A percentile compares a stretch with the other conserved stretches of the same genome.
phyloP scores from a whole-genome alignment of 1,284 basidiomycete species.

The Calocybe gambosa region DNA sequence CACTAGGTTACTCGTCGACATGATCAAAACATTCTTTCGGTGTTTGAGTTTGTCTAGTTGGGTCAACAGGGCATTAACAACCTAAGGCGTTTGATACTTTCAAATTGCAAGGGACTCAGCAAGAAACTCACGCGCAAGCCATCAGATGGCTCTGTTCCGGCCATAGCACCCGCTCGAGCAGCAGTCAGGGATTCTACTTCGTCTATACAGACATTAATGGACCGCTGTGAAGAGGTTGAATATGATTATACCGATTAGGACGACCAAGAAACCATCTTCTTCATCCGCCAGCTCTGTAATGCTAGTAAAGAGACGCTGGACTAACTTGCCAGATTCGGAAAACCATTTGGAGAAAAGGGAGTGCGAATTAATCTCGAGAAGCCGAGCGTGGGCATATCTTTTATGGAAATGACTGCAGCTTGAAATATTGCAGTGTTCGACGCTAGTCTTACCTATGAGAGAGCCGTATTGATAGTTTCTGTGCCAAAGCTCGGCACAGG shows the following conservation, averaged over 20 bases:
- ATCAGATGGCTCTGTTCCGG: slow-evolving; percentile 92
- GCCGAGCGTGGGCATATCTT: slow-evolving; percentile 79
- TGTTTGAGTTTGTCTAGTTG: slow-evolving; percentile 95
- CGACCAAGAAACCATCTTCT: slow-evolving; percentile 85
- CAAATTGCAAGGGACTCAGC: background rate
- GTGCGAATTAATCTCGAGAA: slow-evolving; percentile 97
- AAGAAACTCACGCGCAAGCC: slow-evolving; percentile 65
- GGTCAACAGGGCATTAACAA: slow-evolving; percentile 95
- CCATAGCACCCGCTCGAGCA: slow-evolving; percentile 89
- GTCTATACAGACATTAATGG: slow-evolving; percentile 43
- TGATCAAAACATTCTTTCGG: slow-evolving; percentile 89
- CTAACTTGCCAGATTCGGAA: slow-evolving; percentile 97
- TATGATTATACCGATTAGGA: slow-evolving; percentile 79
- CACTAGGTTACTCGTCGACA: slow-evolving; percentile 95
- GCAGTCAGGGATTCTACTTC: slow-evolving; percentile 96
- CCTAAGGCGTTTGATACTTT: slow-evolving; percentile 39
- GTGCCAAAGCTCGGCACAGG: slow-evolving; percentile 89
- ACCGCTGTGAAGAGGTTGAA: background rate
- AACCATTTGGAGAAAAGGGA: slow-evolving; percentile 97
- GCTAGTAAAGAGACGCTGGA: slow-evolving; percentile 87
- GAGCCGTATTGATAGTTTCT: slow-evolving; percentile 91
- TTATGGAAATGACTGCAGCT: background rate
- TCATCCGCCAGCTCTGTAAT: slow-evolving; percentile 89
- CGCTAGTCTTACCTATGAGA: slow-evolving; percentile 59
- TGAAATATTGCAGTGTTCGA: background rate